phyloP scores from a whole-genome alignment of 805 yeast genomes.

The Isabelozyma gotoi region DNA sequence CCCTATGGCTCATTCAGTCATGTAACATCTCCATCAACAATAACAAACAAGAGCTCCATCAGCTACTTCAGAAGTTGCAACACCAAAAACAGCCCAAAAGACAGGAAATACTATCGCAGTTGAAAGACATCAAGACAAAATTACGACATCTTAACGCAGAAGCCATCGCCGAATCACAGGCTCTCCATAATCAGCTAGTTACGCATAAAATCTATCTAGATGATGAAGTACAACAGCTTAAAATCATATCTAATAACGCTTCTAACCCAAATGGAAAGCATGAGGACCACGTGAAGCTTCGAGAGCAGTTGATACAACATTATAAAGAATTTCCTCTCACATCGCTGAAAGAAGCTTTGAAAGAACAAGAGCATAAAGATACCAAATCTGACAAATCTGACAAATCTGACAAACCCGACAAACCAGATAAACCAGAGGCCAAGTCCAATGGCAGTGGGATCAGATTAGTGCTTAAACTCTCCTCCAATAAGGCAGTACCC shows the following conservation, averaged over 20 bases:
- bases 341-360: conserved; percentile 39
- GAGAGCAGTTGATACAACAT: conserved; percentile 31
- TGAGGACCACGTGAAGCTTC: conserved; percentile 16
- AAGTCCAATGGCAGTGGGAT: conserved; percentile 9
- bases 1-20: conserved; percentile 42
- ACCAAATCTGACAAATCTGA: too few species aligned
- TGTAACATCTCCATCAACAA: conserved; percentile 29
- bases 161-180: conserved; percentile 23
- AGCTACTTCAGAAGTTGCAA: conserved; percentile 11
- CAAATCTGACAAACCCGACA: too few species aligned
- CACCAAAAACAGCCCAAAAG: not conserved
- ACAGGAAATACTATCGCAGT: conserved; percentile 3
- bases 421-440: too few species aligned
- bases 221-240: conserved; percentile 26
- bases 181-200: conserved; percentile 28
- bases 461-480: conserved; percentile 13
- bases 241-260: conserved; percentile 6
- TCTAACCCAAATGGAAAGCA: conserved; percentile 7
- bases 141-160: conserved; percentile 15
- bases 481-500: not conserved
- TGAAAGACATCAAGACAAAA: conserved; percentile 6
- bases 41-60: conserved; percentile 16
- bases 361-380: conserved; percentile 21
- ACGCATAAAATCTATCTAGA: conserved; percentile 25
- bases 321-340: conserved; percentile 33